Evolutionary conservation across 352 stramenopile species (phyloP), one percentile per base, ranked within the genome.

Genomic region (Phytopythium oedochilum): DNA sequence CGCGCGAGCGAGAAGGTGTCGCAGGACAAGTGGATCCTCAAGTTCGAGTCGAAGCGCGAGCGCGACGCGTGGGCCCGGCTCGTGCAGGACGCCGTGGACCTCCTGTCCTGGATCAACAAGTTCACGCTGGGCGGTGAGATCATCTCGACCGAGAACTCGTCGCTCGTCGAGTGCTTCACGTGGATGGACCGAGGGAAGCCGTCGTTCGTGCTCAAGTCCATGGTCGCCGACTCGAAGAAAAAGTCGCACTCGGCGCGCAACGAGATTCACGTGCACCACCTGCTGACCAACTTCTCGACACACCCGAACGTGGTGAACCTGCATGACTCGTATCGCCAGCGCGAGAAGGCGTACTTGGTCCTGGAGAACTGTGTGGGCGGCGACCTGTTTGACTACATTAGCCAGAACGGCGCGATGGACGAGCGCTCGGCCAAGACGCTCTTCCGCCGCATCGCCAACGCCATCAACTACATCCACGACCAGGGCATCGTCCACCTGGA

Each of bases 11-110:
- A 73, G 26, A 73, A 73, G 44, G 68, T 76, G 29, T 31, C 40
- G 14, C 44, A 39, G 0, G 78, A 78, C 54, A 85, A 81, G 56
- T 89, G 79, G 79, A 71, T 86, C 18, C 71, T 89, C 26, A 83
- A 77, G 36, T 89, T 89, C 25, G 73, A 86, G 23, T 82, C 66
- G n/a, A 89, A 89, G 63, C 77, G 71, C 43, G 79, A 89, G 59
- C 75, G 76, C 22, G 79, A 87, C 52, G 28, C 50, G 43, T 87
- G 75, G 70, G 75, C 74, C 34, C 82, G 83, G 54, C 71, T 84
- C 18, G 64, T 86, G 25, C 75, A 89, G 63, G 76, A 89, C 59
- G 67, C 75, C 14, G 58, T 87, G 20, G 79, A 89, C 28, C 60
- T 89, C 54, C 65, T 86, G 12, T 57, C 61, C 26, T 89, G 79